These are phyloP conservation scores for Piper betle DNA, from an alignment of 164 flowering plant genomes.

Conservation along the genomic window DNA sequence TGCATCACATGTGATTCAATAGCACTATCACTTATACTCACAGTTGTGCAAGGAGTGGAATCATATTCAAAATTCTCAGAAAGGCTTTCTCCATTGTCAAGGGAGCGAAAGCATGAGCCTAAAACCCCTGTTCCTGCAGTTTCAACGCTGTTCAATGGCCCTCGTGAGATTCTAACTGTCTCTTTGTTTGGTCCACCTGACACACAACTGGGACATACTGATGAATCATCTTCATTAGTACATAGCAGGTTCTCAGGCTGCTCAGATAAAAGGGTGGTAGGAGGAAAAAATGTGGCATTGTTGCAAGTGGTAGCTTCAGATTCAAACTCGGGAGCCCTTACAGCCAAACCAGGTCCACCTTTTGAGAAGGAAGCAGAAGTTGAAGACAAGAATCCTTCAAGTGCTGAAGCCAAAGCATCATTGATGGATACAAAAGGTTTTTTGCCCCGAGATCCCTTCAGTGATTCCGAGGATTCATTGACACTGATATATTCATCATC, in stretches of 20 bases:
- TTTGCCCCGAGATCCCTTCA: constrained; percentile 11
- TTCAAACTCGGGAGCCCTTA: constrained; percentile 30
- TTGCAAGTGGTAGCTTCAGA: constrained; percentile 20
- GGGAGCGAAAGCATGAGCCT: not conserved
- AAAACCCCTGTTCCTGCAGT: not conserved
- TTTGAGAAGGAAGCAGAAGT: constrained; percentile 13
- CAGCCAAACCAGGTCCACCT: constrained; percentile 15
- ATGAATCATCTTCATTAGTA: not conserved
- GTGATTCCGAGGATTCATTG: constrained; percentile 10
- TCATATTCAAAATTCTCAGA: not conserved
- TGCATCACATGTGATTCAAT: not conserved
- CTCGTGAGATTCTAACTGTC: too few species aligned
- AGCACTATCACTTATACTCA: too few species aligned
- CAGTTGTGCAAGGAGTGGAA: not conserved
- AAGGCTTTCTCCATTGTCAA: not conserved
- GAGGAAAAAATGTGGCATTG: not conserved
- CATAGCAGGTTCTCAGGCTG: not conserved
- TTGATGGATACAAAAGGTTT: constrained; percentile 42
- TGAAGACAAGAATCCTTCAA: constrained; percentile 45
- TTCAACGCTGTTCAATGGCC: too few species aligned
- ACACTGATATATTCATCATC: constrained; percentile 29
- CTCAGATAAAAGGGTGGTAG: not conserved
- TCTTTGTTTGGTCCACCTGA: too few species aligned
- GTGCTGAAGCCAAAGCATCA: constrained; percentile 78
- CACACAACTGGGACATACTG: too few species aligned